A percentile compares a stretch with the other conserved stretches of the same genome.
Evolutionary conservation across 495 filamentous ascomycete species (phyloP).

Genomic region (Aspergillus diversus): DNA sequence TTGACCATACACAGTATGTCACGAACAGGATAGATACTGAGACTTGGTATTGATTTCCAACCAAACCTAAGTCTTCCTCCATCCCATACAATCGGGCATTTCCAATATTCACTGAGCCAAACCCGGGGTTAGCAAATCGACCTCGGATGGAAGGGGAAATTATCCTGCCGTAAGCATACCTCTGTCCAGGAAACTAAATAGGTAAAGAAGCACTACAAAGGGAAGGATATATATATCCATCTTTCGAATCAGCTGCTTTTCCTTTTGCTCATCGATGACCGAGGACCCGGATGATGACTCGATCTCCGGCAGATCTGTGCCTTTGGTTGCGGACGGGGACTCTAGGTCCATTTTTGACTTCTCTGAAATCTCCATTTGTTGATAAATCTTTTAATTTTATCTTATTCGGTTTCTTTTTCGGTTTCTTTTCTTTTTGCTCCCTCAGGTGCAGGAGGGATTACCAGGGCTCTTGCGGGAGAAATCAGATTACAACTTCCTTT

Average conservation of each 20-base stretch:
- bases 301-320: constrained; percentile 1
- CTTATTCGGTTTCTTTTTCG: background rate
- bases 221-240: constrained; percentile 65
- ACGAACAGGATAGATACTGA: constrained; percentile 75
- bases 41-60: constrained; percentile 67
- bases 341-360: constrained; percentile 25
- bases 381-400: background rate
- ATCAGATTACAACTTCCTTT: background rate
- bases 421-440: background rate
- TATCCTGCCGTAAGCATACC: constrained; percentile 30
- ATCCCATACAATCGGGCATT: constrained; percentile 72
- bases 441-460: background rate
- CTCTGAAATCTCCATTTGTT: constrained; percentile 3
- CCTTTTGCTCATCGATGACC: constrained; percentile 44
- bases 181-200: constrained; percentile 70
- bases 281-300: constrained; percentile 24
- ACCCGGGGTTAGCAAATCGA: background rate
- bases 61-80: constrained; percentile 66
- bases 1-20: constrained; percentile 58
- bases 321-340: constrained; percentile 11
- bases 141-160: background rate
- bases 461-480: constrained; percentile 8
- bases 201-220: constrained; percentile 62
- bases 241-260: constrained; percentile 53
- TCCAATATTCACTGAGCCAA: constrained; percentile 70